Evolutionary conservation across 1,284 basidiomycete genomes (phyloP), one percentile per base, ranked within the genome.

Genomic region (Cryptococcus sp.): DNA sequence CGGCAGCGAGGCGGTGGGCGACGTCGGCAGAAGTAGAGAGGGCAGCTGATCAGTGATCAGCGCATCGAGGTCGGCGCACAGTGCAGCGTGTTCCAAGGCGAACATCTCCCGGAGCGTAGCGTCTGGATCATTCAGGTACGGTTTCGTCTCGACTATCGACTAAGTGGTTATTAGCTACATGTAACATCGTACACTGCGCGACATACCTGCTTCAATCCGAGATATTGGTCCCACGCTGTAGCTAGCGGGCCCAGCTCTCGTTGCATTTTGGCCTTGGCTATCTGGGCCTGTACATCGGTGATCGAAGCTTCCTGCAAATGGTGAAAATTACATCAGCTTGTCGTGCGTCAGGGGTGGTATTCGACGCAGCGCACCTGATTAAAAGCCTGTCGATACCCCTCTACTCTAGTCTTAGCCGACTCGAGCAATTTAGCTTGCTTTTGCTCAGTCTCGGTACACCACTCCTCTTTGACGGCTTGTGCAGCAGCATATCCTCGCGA

Each of bases 21-120:
- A 87, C 0, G 85, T 80, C 0, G 90, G 90, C 0, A 93, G 82
- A 55, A 97, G 84, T 5, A 90, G 81, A 0, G 82, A 60, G 0
- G 90, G 88, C 62, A 97, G 86, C 0, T 82, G 84, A 0, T 78
- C 69, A 11, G 82, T 77, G 41, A 88, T 71, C 35, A 86, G 72
- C 0, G 73, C 60, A 16, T 82, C 76, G 19, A 92, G 81, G 20
- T 79, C 76, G 4, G 78, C 69, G 1, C 82, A 75, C 23, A 92
- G 83, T 0, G 78, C 64, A 1, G 78, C 75, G 54, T 87, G 82
- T 70, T 97, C 94, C 50, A 88, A 85, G 5, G 78, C 67, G 0
- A 93, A 93, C 58, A 98, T 82, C 15, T 85, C 79, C 3, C 88
- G 85, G 81, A 97, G 86, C 16, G 84, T 81, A 1, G 85, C 82